Base-by-base conservation (phyloP, 805 yeast species). In the Candida montana region DNA sequence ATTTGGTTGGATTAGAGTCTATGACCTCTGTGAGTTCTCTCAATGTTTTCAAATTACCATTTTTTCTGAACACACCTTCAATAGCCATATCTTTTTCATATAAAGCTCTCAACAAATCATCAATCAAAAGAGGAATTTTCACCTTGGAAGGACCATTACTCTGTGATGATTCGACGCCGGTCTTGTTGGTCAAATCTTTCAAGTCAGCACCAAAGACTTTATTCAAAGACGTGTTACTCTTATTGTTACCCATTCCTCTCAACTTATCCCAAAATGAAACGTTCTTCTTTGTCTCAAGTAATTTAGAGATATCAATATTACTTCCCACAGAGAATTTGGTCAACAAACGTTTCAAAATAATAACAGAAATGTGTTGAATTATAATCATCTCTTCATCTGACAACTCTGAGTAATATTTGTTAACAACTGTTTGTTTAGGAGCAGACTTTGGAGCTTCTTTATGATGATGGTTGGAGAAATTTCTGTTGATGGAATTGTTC, bases 1-100 rank as follows among this genome's bases (percentile, higher is more conserved):
- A 73, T 42, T 70, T 75, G 18, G 78, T 73, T 2, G 96, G 95
- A 50, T 75, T 71, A 34, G 72, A 68, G 62, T 93, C 93, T 49
- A 91, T 82, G 36, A 69, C 73, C 40, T 79, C 87, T 0, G 88
- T 75, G 44, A 90, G 65, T 50, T 81, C 85, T 51, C 83, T 77
- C 38, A 91, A 68, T 34, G 85, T 74, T 53, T 89, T 79, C 56
- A 93, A 90, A 58, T 93, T 93, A 55, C 99, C 99, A 58, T 93
- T 93, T 57, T 90, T 83, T 54, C 99, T 77, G 73, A 93, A 93
- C 5, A 93, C 83, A 45, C 99, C 99, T 62, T 93, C 99, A 24
- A 81, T 89, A 3, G 97, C 86, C 83, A 91, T 78, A 63, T 93
- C 98, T 71, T 86, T 88, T 45, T 83, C 91, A 40, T 86, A 76